Conservation (phyloP, 2,329 filamentous ascomycete genomes). For the Dactylellina sp. region DNA sequence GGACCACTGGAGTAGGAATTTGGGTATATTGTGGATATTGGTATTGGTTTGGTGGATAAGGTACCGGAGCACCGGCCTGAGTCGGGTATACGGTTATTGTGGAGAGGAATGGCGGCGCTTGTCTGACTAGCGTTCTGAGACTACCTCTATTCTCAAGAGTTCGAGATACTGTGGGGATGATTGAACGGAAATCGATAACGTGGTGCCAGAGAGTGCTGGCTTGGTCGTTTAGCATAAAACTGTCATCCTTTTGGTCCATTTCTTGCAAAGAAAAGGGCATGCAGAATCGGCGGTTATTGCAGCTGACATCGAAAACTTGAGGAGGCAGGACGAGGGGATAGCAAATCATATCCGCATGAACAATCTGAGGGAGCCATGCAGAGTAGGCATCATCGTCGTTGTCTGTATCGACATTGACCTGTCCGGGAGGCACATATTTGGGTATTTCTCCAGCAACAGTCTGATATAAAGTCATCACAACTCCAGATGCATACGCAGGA, state of each 20-base stretch:
- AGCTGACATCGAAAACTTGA: constrained; percentile 12
- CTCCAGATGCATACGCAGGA: background rate
- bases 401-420: background rate
- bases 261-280: background rate
- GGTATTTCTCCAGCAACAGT: constrained; percentile 1
- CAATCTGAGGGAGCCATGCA: background rate
- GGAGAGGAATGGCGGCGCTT: background rate
- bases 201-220: constrained; percentile 6
- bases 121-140: background rate
- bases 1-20: background rate
- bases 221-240: background rate
- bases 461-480: background rate
- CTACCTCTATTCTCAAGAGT: background rate
- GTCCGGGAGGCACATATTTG: constrained; percentile 1
- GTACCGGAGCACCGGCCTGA: background rate
- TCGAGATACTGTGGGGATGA: background rate
- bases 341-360: constrained; percentile 27
- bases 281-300: constrained; percentile 19
- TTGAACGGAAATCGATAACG: constrained; percentile 16
- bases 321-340: constrained; percentile 19
- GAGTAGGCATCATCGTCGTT: background rate
- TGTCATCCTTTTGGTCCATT: background rate
- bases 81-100: constrained; percentile 13
- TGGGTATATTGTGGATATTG: constrained; percentile 12
- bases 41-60: background rate